Evolutionary conservation across 1,284 basidiomycete genomes (phyloP).

Genomic region (Pseudozyma hubeiensis): DNA sequence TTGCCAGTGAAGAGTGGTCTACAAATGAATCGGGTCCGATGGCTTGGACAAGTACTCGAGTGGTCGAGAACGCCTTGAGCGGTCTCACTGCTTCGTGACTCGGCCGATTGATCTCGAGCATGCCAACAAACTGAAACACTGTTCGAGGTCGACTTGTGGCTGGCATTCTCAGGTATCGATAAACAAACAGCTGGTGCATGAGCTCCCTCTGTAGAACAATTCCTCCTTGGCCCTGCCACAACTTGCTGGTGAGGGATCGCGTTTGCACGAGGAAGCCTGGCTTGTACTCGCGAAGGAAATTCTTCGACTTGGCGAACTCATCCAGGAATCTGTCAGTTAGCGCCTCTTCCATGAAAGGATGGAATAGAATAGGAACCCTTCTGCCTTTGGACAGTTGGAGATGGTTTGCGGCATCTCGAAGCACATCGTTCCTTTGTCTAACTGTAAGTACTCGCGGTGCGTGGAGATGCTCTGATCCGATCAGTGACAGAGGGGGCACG

Average conservation of each 20-base stretch:
- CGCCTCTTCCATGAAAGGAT: background rate
- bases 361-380: no score
- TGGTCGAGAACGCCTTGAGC: background rate
- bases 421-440: no score
- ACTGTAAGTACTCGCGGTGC: no score
- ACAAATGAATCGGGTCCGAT: conserved; percentile 1
- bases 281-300: background rate
- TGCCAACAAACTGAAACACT: background rate
- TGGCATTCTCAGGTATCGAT: background rate
- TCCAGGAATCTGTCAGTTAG: background rate
- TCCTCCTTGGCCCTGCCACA: background rate
- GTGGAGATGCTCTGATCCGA: no score
- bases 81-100: background rate
- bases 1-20: background rate
- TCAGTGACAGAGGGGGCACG: no score
- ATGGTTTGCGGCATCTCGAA: no score
- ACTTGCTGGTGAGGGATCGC: background rate
- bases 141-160: background rate
- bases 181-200: background rate
- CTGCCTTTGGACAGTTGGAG: background rate
- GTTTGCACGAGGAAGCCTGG: background rate
- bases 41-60: background rate
- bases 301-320: background rate
- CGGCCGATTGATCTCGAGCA: background rate
- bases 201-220: background rate